Percentiles rank a stretch among this genome's conserved stretches.
Evolutionary conservation across 371 early-diverging fungal species (phyloP).

Genomic region (Conidiobolus incongruus): DNA sequence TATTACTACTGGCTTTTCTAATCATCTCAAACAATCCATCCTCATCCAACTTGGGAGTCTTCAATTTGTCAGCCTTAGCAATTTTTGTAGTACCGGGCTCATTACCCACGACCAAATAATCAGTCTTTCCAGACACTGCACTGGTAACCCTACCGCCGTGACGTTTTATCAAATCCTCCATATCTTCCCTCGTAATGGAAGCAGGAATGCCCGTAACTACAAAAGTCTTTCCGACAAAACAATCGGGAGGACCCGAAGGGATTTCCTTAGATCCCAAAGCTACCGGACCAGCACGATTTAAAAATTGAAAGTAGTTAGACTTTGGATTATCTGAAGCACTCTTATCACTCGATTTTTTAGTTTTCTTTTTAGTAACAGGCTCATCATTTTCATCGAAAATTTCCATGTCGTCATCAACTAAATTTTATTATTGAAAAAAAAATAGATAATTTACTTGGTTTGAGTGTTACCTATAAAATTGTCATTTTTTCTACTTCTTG

Average conservation of each 20-base stretch:
- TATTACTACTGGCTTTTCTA: no score
- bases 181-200: slow-evolving; percentile 50
- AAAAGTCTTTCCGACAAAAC: slow-evolving; percentile 63
- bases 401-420: no score
- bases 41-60: slow-evolving; percentile 64
- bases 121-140: slow-evolving; percentile 72
- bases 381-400: no score
- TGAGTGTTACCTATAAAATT: no score
- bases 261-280: slow-evolving; percentile 50
- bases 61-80: slow-evolving; percentile 52
- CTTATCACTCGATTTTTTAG: no score
- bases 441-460: no score
- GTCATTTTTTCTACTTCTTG: no score
- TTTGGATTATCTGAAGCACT: no score
- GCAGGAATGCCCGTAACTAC: slow-evolving; percentile 81
- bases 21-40: slow-evolving; percentile 72
- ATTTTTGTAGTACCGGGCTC: slow-evolving; percentile 88
- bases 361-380: no score
- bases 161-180: slow-evolving; percentile 61
- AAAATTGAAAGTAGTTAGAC: no score
- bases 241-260: slow-evolving; percentile 55
- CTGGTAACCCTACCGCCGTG: slow-evolving; percentile 79
- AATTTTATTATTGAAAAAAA: no score
- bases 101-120: slow-evolving; percentile 72
- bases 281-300: slow-evolving; percentile 25